Conservation (phyloP, 495 filamentous ascomycete genomes). For the Neurospora pannonica region DNA sequence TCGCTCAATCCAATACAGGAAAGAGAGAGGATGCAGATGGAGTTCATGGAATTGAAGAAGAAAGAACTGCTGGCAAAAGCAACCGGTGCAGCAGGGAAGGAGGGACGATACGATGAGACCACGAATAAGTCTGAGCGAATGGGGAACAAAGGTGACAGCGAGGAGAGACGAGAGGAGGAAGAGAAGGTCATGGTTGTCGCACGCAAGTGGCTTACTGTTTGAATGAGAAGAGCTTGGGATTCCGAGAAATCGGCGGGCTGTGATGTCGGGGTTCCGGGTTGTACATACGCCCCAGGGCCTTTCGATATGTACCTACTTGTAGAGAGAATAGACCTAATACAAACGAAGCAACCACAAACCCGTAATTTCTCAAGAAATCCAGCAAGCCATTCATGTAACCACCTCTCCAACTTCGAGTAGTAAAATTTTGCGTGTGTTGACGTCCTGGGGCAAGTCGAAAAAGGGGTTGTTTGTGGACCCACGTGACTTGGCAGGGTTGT, state of each 20-base stretch:
- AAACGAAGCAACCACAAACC: not conserved
- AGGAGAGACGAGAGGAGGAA: not conserved
- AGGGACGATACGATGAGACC: constrained; percentile 15
- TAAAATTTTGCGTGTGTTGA: not conserved
- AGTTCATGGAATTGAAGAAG: constrained; percentile 25
- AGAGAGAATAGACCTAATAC: not conserved
- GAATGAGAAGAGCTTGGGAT: not conserved
- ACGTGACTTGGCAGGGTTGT: not conserved
- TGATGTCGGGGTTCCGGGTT: not conserved
- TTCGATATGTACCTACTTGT: not conserved
- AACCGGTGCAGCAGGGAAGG: constrained; percentile 8
- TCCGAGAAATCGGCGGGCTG: not conserved
- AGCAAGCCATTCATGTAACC: not conserved
- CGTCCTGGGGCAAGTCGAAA: not conserved
- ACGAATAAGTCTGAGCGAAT: constrained; percentile 13
- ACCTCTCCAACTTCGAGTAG: not conserved
- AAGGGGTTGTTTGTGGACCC: not conserved
- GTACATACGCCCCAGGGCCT: not conserved
- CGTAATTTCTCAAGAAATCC: not conserved
- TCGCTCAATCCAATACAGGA: constrained; percentile 28
- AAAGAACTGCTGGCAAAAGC: constrained; percentile 28
- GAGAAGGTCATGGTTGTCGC: constrained; percentile 5
- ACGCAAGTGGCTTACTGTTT: constrained; percentile 8
- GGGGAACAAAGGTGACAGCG: not conserved
- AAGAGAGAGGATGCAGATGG: constrained; percentile 28